phyloP scores from a whole-genome alignment of 2,329 filamentous ascomycete species.

The Thermoascus crustaceus region DNA sequence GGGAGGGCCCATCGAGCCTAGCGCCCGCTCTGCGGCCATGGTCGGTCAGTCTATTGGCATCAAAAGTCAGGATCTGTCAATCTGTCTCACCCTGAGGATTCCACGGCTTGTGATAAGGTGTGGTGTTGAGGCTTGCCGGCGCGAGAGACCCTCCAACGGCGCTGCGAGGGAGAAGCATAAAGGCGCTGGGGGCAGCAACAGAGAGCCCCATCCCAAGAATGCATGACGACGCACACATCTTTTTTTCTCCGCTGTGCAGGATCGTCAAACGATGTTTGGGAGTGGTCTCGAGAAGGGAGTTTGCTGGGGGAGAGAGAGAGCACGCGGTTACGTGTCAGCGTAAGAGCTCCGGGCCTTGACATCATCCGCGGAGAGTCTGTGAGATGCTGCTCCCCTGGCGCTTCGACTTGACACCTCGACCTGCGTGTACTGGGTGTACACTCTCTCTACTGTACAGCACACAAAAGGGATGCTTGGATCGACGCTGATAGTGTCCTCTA shows the following conservation, averaged over 20 bases:
- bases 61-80: too few species aligned
- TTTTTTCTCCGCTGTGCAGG: neutral
- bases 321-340: slow-evolving; percentile 2
- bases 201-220: neutral
- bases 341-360: slow-evolving; percentile 1
- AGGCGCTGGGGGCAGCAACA: neutral
- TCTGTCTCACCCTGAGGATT: too few species aligned
- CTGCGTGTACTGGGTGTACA: too few species aligned
- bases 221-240: slow-evolving; percentile 1
- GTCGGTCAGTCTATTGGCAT: too few species aligned
- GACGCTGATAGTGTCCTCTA: neutral
- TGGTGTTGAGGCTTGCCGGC: too few species aligned
- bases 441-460: too few species aligned
- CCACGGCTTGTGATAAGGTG: too few species aligned
- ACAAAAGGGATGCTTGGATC: neutral
- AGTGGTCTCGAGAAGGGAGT: slow-evolving; percentile 1
- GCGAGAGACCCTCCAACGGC: too few species aligned
- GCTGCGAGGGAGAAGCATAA: too few species aligned
- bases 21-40: too few species aligned
- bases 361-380: neutral
- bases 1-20: too few species aligned
- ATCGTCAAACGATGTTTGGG: slow-evolving; percentile 2
- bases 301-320: neutral
- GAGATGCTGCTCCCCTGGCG: neutral
- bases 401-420: too few species aligned